Evolutionary conservation across 345 rosid genomes (phyloP), one percentile per base, ranked within the genome.

Genomic region (Moringa oleifera): DNA sequence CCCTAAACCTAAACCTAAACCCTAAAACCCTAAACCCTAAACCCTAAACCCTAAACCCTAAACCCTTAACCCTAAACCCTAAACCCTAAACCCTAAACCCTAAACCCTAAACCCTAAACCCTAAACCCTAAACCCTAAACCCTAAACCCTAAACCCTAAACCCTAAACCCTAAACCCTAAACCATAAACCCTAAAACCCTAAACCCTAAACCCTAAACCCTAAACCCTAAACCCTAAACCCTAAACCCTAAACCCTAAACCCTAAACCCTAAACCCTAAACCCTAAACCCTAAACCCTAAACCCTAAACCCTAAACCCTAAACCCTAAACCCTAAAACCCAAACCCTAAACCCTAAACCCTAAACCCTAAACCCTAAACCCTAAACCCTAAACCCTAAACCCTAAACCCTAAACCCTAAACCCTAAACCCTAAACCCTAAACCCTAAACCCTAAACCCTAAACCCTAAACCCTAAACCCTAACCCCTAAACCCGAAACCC

Each of bases 211-310:
- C 55, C 65, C n/a, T 0, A 50, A 61, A 3, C 65, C 65, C 25
- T 50, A 61, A 61, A 50, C 56, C 56, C 56, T 50, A 51, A 61
- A 50, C 65, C 55, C 56, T 50, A 61, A 61, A 21, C 37, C 65
- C 56, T 50, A 61, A 62, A 62, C 55, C 58, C 66, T 21, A 51
- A 62, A 62, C 22, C 65, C 50, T 18, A 50, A 51, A n/a, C 17
- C 57, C 65, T 25, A 23, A 50, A 62, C 23, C 65, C 57, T 19
- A 24, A 62, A 62, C 55, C 57, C 65, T 51, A 50, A 62, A n/a
- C 65, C 56, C 55, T 50, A 62, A 62, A 51, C 65, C 65, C 55
- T 50, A 62, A 62, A 51, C 65, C 65, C 55, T 50, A 62, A 62
- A 20, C 62, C 62, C 47, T 33, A 58, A 58, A 20, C 51, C 51